Evolutionary conservation across 345 rosid genomes (phyloP).

Genomic region (Hypericum androsaemum): DNA sequence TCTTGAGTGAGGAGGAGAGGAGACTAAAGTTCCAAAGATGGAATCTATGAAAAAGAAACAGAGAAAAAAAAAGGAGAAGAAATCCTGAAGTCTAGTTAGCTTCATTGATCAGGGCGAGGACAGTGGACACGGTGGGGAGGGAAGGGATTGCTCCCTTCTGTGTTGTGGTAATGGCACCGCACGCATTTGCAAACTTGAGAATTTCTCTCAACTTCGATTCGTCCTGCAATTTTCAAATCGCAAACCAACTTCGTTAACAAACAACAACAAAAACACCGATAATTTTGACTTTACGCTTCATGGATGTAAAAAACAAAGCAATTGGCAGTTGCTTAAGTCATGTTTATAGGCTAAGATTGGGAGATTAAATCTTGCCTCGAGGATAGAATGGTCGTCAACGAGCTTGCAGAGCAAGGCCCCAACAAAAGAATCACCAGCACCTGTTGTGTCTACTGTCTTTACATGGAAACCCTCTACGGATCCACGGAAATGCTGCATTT

Average conservation of each 20-base stretch:
- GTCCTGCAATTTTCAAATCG: slow-evolving; percentile 27
- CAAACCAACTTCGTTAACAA: background rate
- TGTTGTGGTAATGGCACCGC: slow-evolving; percentile 96
- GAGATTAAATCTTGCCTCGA: slow-evolving; percentile 41
- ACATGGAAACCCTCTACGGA: slow-evolving; percentile 34
- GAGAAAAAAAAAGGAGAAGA: background rate
- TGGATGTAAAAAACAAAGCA: too few species aligned
- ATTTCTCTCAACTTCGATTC: slow-evolving; percentile 66
- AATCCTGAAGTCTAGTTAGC: slow-evolving; percentile 1
- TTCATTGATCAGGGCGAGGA: slow-evolving; percentile 19
- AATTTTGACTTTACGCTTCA: too few species aligned
- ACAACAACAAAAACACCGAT: background rate
- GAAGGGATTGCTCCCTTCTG: slow-evolving; percentile 99
- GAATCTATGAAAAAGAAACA: background rate
- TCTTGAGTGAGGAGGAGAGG: background rate
- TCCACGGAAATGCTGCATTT: slow-evolving; percentile 39
- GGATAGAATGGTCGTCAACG: slow-evolving; percentile 40
- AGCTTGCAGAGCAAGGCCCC: slow-evolving; percentile 28
- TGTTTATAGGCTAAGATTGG: background rate
- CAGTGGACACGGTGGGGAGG: slow-evolving; percentile 59
- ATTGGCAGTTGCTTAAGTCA: background rate
- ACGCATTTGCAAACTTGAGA: slow-evolving; percentile 71
- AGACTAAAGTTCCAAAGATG: background rate
- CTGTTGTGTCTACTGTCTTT: slow-evolving; percentile 56
- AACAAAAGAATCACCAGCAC: slow-evolving; percentile 65